Percentiles rank a stretch among this genome's conserved stretches.
Conservation (phyloP, 768 basidiomycete species). For the Suillus cothurnatus region DNA sequence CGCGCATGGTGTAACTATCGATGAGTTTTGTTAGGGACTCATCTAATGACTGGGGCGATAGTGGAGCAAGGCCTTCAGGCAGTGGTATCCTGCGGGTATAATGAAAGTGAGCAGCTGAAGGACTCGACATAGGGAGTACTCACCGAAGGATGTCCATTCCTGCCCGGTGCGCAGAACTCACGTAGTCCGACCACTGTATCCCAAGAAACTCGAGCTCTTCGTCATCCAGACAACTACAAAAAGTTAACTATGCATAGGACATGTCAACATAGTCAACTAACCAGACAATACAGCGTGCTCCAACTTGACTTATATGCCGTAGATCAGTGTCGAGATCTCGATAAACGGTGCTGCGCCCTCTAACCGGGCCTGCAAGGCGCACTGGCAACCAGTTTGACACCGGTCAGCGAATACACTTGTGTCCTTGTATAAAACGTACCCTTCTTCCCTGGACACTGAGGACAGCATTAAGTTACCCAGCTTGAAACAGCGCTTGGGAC, state of each 20-base stretch:
- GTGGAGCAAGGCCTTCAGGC: slow-evolving; percentile 87
- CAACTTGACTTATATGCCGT: slow-evolving; percentile 66
- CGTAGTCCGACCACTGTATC: slow-evolving; percentile 83
- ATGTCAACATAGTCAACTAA: slow-evolving; percentile 32
- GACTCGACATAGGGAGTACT: slow-evolving; percentile 13
- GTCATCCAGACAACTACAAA: slow-evolving; percentile 78
- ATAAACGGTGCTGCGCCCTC: slow-evolving; percentile 81
- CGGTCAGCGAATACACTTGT: background rate
- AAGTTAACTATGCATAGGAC: background rate
- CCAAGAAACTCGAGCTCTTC: slow-evolving; percentile 83
- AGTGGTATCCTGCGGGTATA: slow-evolving; percentile 69
- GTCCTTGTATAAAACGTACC: slow-evolving; percentile 41
- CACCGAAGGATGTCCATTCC: slow-evolving; percentile 61
- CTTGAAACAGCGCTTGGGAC: slow-evolving; percentile 25
- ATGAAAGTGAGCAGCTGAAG: slow-evolving; percentile 1
- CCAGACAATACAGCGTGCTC: slow-evolving; percentile 86
- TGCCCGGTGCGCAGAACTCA: slow-evolving; percentile 54
- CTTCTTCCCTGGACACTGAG: slow-evolving; percentile 96
- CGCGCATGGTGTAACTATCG: slow-evolving; percentile 69
- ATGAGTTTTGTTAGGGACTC: slow-evolving; percentile 66
- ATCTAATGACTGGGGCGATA: slow-evolving; percentile 60
- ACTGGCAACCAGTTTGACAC: slow-evolving; percentile 41
- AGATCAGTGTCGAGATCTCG: slow-evolving; percentile 82
- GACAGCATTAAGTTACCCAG: slow-evolving; percentile 90
- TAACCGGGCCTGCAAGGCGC: slow-evolving; percentile 71